Evolutionary conservation across 2,329 filamentous ascomycete genomes (phyloP).

Genomic region (Thelonectria rubi): DNA sequence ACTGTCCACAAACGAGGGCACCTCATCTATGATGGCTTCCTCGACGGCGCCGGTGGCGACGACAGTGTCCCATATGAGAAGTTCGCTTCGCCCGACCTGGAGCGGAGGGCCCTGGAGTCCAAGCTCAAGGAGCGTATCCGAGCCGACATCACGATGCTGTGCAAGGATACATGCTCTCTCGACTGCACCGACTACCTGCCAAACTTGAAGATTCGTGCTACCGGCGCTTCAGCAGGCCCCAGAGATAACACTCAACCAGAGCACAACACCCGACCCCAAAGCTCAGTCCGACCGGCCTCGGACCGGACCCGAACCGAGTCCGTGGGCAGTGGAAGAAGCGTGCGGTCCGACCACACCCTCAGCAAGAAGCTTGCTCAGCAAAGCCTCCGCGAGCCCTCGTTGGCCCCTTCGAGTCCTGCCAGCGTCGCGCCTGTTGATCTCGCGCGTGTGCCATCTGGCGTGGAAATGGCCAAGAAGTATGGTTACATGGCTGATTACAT

Average conservation of each 20-base stretch:
- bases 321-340: slow-evolving; percentile 36
- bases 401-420: slow-evolving; percentile 30
- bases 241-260: slow-evolving; percentile 12
- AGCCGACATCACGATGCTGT: slow-evolving; percentile 58
- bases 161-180: slow-evolving; percentile 61
- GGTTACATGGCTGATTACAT: slow-evolving; percentile 43
- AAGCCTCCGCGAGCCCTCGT: slow-evolving; percentile 33
- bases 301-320: slow-evolving; percentile 35
- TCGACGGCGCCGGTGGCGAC: slow-evolving; percentile 46
- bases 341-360: slow-evolving; percentile 37
- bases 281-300: slow-evolving; percentile 25
- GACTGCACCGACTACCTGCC: slow-evolving; percentile 43
- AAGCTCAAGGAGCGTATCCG: slow-evolving; percentile 57
- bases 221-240: slow-evolving; percentile 29
- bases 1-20: slow-evolving; percentile 63
- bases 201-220: slow-evolving; percentile 40
- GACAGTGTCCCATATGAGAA: slow-evolving; percentile 43
- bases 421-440: slow-evolving; percentile 29
- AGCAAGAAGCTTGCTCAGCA: slow-evolving; percentile 36
- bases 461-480: slow-evolving; percentile 42
- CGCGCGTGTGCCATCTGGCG: slow-evolving; percentile 38
- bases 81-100: slow-evolving; percentile 48
- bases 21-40: slow-evolving; percentile 50
- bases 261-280: slow-evolving; percentile 13
- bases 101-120: slow-evolving; percentile 50